These are phyloP conservation scores for Trichothecium roseum DNA, from an alignment of 2,329 filamentous ascomycete genomes.

Conservation along the genomic window DNA sequence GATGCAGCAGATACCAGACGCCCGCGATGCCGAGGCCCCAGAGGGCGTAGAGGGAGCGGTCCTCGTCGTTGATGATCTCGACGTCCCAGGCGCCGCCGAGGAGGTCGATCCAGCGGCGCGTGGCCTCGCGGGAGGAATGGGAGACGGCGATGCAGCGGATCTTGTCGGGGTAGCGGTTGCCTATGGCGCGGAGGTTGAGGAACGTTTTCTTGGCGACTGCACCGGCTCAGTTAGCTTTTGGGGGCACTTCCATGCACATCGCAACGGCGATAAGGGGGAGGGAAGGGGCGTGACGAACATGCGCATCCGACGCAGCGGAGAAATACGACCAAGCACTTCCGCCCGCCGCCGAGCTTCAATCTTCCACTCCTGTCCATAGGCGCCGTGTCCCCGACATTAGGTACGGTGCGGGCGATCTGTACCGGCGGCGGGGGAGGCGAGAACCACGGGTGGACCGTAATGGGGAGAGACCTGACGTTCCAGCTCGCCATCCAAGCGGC, in stretches of 20 bases:
- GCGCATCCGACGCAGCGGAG: constrained; percentile 45
- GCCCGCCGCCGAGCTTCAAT: constrained; percentile 31
- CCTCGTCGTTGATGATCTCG: constrained; percentile 44
- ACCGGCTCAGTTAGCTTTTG: too few species aligned
- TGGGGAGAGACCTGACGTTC: constrained; percentile 32
- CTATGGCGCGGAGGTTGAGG: constrained; percentile 41
- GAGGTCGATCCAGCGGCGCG: constrained; percentile 45
- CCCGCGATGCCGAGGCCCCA: constrained; percentile 46
- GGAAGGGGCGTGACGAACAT: constrained; percentile 21
- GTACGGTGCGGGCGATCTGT: constrained; percentile 27
- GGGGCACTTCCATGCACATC: too few species aligned
- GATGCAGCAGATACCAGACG: constrained; percentile 43
- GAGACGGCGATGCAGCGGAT: constrained; percentile 49
- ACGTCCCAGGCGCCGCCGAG: constrained; percentile 48
- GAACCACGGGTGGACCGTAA: constrained; percentile 44
- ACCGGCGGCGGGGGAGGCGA: constrained; percentile 40
- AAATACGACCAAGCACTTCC: constrained; percentile 37
- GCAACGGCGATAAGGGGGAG: too few species aligned
- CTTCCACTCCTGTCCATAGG: constrained; percentile 35
- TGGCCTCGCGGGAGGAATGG: constrained; percentile 46
- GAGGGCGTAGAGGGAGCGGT: constrained; percentile 44
- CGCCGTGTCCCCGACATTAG: constrained; percentile 35
- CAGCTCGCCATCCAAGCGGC: constrained; percentile 32
- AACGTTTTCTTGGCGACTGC: constrained; percentile 48
- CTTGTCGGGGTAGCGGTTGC: constrained; percentile 36